These are phyloP conservation scores for Lasiodiplodia gonubiensis DNA, from an alignment of 2,329 filamentous ascomycete genomes.

Conservation along the genomic window DNA sequence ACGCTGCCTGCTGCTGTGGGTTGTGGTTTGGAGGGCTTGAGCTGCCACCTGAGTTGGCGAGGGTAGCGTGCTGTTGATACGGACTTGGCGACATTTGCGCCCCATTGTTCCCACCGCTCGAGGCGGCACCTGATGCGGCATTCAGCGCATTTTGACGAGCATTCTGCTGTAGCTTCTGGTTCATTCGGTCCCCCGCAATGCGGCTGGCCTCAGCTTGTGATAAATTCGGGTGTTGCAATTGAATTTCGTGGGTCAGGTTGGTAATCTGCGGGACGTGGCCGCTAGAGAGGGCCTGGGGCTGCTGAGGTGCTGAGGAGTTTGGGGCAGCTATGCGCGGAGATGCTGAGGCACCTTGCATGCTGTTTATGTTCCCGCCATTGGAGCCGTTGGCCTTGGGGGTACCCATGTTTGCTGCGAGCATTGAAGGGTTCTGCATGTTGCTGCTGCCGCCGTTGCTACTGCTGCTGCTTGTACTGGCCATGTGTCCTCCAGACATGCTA, in stretches of 20 bases:
- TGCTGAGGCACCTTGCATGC: conserved; percentile 21
- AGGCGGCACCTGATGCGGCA: conserved; percentile 35
- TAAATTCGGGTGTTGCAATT: conserved; percentile 17
- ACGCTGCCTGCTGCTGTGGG: conserved; percentile 29
- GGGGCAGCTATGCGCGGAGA: conserved; percentile 23
- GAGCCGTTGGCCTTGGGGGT: conserved; percentile 20
- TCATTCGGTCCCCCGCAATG: conserved; percentile 25
- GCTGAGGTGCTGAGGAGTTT: conserved; percentile 3
- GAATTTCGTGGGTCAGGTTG: conserved; percentile 27
- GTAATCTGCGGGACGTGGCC: conserved; percentile 28
- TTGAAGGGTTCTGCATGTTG: conserved; percentile 21
- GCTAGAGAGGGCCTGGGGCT: conserved; percentile 28
- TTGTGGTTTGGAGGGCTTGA: conserved; percentile 23
- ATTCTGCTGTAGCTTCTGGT: conserved; percentile 12
- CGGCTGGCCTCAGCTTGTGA: conserved; percentile 16
- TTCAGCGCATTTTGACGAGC: conserved; percentile 39
- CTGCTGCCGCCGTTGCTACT: background rate
- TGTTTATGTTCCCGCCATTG: conserved; percentile 15
- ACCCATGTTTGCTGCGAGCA: conserved; percentile 18
- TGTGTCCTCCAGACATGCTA: conserved; percentile 15
- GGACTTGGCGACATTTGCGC: conserved; percentile 23
- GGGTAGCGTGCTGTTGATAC: conserved; percentile 26
- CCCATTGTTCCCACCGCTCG: conserved; percentile 5
- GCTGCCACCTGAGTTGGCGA: conserved; percentile 25
- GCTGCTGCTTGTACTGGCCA: background rate